Percentiles rank a stretch among this genome's conserved stretches.
Conservation (phyloP, 345 rosid species). For the Angophora floribunda region DNA sequence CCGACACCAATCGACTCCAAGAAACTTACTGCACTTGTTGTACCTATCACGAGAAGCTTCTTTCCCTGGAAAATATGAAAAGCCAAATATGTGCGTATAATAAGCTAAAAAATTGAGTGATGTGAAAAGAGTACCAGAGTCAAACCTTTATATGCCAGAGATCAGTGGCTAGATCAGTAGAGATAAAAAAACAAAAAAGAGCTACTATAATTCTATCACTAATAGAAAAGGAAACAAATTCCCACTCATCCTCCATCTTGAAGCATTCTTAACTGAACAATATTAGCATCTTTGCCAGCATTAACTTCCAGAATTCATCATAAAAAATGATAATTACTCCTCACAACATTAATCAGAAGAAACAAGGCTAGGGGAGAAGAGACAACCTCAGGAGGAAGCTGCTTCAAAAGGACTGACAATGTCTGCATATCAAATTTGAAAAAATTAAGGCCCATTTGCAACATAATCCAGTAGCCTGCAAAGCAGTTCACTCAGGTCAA, state of each 20-base stretch:
- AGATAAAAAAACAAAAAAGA: not conserved
- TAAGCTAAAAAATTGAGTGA: not conserved
- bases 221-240: not conserved
- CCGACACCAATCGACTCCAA: constrained; percentile 63
- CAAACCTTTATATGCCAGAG: not conserved
- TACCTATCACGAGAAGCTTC: constrained; percentile 81
- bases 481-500: not conserved
- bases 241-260: not conserved
- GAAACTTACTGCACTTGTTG: constrained; percentile 77
- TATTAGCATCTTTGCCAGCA: not conserved
- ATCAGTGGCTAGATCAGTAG: not conserved
- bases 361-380: not conserved
- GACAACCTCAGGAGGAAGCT: constrained; percentile 82
- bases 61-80: constrained; percentile 42
- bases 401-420: constrained; percentile 69
- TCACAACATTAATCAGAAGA: not conserved
- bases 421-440: constrained; percentile 80
- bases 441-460: constrained; percentile 86
- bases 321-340: not conserved
- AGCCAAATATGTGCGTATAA: not conserved
- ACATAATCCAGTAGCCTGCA: constrained; percentile 84
- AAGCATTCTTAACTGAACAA: not conserved
- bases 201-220: not conserved
- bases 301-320: not conserved
- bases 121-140: not conserved